These are phyloP conservation scores for Neocatenulostroma microsporum DNA, from an alignment of 2,329 filamentous ascomycete genomes.

Conservation along the genomic window DNA sequence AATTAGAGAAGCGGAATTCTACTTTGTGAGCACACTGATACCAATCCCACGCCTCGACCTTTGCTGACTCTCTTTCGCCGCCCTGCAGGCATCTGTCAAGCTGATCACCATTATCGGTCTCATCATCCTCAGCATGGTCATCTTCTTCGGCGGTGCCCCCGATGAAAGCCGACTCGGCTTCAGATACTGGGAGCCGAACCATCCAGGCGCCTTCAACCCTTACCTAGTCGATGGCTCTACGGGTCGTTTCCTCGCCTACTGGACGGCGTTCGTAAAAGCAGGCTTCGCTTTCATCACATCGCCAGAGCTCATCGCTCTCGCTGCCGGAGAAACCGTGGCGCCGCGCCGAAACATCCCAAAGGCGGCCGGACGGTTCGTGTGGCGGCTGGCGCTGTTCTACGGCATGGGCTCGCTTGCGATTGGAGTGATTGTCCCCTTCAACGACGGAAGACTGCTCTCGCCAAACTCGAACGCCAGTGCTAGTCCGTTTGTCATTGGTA, in stretches of 20 bases:
- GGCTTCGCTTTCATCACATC: slow-evolving; percentile 29
- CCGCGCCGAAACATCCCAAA: slow-evolving; percentile 23
- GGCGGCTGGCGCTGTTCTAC: slow-evolving; percentile 39
- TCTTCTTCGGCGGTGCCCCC: slow-evolving; percentile 44
- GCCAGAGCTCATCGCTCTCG: slow-evolving; percentile 42
- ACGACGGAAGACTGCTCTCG: slow-evolving; percentile 29
- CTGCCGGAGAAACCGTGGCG: slow-evolving; percentile 23
- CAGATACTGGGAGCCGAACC: slow-evolving; percentile 31
- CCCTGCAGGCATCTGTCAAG: slow-evolving; percentile 43
- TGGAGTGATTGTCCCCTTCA: slow-evolving; percentile 34
- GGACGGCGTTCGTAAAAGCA: slow-evolving; percentile 28
- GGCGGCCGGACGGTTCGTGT: slow-evolving; percentile 39
- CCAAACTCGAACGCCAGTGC: slow-evolving; percentile 29
- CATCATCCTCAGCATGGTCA: slow-evolving; percentile 42
- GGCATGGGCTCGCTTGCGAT: slow-evolving; percentile 33
- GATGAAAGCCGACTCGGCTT: slow-evolving; percentile 40
- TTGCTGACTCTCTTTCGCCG: too few species aligned
- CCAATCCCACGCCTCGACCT: too few species aligned
- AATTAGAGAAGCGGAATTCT: slow-evolving; percentile 47
- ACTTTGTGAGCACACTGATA: too few species aligned
- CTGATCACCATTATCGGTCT: slow-evolving; percentile 45
- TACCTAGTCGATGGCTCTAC: slow-evolving; percentile 22
- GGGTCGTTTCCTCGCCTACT: slow-evolving; percentile 37
- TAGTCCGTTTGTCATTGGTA: slow-evolving; percentile 53
- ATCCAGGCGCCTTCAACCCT: slow-evolving; percentile 23